phyloP scores from a whole-genome alignment of 2,329 filamentous ascomycete species.

The Curvularia eragrostidis region DNA sequence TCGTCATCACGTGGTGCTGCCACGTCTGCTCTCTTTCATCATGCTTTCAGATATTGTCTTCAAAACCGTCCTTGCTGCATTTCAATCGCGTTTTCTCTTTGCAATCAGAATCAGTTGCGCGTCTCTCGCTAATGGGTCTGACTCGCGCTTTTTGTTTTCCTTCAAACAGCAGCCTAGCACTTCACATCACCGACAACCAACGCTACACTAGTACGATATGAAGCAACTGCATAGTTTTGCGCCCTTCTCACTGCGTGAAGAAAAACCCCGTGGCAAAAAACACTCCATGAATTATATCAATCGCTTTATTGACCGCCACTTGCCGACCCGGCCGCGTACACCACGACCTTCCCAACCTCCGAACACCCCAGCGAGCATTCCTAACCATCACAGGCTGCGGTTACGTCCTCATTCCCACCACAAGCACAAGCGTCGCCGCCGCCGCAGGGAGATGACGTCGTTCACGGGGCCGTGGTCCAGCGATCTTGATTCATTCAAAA shows the following conservation, averaged over 20 bases:
- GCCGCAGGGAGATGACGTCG: constrained; percentile 17
- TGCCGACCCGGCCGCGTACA: not conserved
- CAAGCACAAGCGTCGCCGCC: constrained; percentile 12
- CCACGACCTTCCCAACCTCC: not conserved
- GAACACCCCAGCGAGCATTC: not conserved
- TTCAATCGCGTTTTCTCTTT: not conserved
- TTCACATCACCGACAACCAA: constrained; percentile 13
- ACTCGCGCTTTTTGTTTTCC: constrained; percentile 4
- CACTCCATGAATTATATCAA: constrained; percentile 21
- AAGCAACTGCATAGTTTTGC: constrained; percentile 3
- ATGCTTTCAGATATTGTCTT: not conserved
- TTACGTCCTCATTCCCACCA: constrained; percentile 9
- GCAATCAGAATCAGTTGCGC: not conserved
- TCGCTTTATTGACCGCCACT: constrained; percentile 16
- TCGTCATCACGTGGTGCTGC: not conserved
- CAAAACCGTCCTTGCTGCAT: not conserved
- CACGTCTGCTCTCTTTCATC: constrained; percentile 1
- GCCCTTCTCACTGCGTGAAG: not conserved
- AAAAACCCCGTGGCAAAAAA: not conserved
- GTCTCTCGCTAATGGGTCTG: constrained; percentile 2
- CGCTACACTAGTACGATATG: constrained; percentile 3
- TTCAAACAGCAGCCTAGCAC: constrained; percentile 5
- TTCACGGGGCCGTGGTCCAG: constrained; percentile 39
- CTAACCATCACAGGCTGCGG: not conserved
- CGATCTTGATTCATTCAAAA: constrained; percentile 33